Evolutionary conservation across 805 yeast genomes (phyloP), one percentile per base, ranked within the genome.

Genomic region (Deakozyma indianensis): DNA sequence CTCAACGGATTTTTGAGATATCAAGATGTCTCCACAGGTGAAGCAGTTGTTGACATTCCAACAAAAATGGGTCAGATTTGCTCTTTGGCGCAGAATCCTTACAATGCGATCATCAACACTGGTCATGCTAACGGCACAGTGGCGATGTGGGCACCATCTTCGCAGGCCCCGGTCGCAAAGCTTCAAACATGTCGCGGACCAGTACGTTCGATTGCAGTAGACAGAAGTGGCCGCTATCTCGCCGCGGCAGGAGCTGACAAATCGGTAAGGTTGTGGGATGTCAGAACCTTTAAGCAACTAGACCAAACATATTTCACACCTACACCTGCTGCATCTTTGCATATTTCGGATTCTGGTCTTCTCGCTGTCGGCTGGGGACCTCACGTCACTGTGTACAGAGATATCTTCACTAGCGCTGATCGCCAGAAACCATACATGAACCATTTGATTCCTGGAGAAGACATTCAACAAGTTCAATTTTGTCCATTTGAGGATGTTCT

Each of bases 401-500:
- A 88, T 61, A 75, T 77, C 11, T 73, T 83, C 51, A 79, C 73
- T 47, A 70, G 75, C 14, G 74, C 83, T 1, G 18, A 32, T 14
- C 11, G 16, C 5, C 18, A 32, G 16, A 32, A 32, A 32, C 96
- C 97, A 24, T 92, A 92, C 58, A 87, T 92, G 96, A 80, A 79
- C 51, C 96, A 92, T 61, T 63, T 86, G 56, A 66, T 83, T 35
- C 81, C 96, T 3, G 83, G 95, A 2, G 77, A 85, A 20, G 78
- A 74, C 52, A 71, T 86, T 16, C 80, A 77, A 53, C 74, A 73
- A 46, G 67, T 78, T 35, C 74, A 73, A 56, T 87, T 80, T 60
- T 94, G 90, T 32, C 98, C 98, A 14, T 92, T 80, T 63, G 98
- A 92, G 67, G 98, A 92, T 83, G 68, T 90, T n/a, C 69, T 92